These are phyloP conservation scores for Cryptococcus depauperatus DNA, from an alignment of 1,284 basidiomycete genomes.

Conservation along the genomic window DNA sequence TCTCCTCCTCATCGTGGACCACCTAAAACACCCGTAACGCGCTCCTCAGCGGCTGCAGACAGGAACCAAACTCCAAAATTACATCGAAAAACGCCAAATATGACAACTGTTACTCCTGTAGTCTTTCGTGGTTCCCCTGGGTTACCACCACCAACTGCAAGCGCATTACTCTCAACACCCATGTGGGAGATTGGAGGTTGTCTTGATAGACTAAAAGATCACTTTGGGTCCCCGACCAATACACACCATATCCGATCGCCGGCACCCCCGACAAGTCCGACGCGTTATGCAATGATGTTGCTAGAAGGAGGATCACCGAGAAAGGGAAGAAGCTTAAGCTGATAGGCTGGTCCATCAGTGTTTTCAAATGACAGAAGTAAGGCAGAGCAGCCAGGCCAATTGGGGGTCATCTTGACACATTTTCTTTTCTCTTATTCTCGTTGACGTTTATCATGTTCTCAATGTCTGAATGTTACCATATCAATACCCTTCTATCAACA, in stretches of 20 bases:
- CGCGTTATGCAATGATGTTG: conserved; percentile 25
- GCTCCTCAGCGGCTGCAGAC: conserved; percentile 33
- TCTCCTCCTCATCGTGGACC: conserved; percentile 11
- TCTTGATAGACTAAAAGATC: conserved; percentile 29
- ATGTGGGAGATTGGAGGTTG: conserved; percentile 38
- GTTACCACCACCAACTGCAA: conserved; percentile 18
- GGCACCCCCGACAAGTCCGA: conserved; percentile 34
- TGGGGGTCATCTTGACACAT: too few relatives aligned
- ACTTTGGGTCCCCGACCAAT: conserved; percentile 13
- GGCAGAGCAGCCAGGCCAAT: too few relatives aligned
- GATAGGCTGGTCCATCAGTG: too few relatives aligned
- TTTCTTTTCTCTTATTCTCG: background rate
- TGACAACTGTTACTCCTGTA: conserved; percentile 27
- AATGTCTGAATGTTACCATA: background rate
- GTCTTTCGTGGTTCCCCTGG: conserved; percentile 24
- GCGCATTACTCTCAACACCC: conserved; percentile 30
- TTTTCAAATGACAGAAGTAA: too few relatives aligned
- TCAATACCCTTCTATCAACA: background rate
- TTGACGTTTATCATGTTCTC: background rate
- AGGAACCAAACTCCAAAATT: conserved; percentile 23
- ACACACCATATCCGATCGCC: conserved; percentile 16
- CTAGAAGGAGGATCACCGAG: conserved; percentile 19
- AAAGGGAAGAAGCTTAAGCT: conserved; percentile 8
- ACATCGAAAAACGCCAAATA: conserved; percentile 20
- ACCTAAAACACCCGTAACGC: conserved; percentile 38